phyloP scores from a whole-genome alignment of 306 rosid species.

The Mimosa bimucronata region DNA sequence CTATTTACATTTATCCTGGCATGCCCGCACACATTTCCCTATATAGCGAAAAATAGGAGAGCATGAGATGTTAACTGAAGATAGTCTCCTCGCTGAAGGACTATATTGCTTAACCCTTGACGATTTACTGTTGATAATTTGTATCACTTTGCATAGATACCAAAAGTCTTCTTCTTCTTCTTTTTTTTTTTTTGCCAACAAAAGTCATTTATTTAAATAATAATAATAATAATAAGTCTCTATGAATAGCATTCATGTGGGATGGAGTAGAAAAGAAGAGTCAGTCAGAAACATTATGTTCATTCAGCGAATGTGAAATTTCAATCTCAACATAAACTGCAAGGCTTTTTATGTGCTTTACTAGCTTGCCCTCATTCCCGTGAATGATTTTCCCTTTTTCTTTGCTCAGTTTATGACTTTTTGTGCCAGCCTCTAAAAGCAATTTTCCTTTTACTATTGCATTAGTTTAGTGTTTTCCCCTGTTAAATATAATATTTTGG shows the following conservation, averaged over 20 bases:
- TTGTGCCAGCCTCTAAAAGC: slow-evolving; percentile 46
- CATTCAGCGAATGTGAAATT: slow-evolving; percentile 11
- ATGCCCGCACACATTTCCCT: no score
- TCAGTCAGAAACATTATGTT: not conserved
- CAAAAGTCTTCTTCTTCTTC: no score
- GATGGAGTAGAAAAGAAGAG: not conserved
- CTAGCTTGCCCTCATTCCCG: slow-evolving; percentile 85
- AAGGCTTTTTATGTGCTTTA: slow-evolving; percentile 51
- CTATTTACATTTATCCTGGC: slow-evolving; percentile 6
- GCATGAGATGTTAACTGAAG: slow-evolving; percentile 10
- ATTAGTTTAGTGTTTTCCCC: not conserved
- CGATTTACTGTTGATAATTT: not conserved
- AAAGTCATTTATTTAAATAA: not conserved
- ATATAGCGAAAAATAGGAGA: not conserved
- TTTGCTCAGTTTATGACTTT: slow-evolving; percentile 83
- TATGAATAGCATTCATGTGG: not conserved
- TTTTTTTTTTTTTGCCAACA: no score
- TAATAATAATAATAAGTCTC: not conserved
- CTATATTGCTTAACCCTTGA: slow-evolving; percentile 11
- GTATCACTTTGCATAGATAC: not conserved
- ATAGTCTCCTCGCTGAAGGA: slow-evolving; percentile 2
- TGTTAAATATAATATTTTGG: not conserved
- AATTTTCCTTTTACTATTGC: not conserved
- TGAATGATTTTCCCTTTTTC: slow-evolving; percentile 77
- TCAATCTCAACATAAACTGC: not conserved